These are phyloP conservation scores for Vigna radiata DNA, from an alignment of 306 rosid genomes.

Conservation along the genomic window DNA sequence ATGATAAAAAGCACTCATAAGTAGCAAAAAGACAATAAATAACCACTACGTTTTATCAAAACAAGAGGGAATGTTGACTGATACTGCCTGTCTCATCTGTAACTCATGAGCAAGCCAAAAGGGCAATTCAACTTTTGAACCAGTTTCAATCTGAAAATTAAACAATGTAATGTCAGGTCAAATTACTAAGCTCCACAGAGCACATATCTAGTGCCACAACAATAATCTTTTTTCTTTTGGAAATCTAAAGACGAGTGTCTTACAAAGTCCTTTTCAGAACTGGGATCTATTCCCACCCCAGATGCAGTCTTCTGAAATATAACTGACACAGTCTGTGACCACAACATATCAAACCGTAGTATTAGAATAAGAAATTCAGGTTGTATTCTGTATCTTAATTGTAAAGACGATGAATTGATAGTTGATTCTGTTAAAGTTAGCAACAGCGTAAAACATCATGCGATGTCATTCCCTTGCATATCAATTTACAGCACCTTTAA, in stretches of 20 bases:
- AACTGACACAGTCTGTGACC: conserved; percentile 66
- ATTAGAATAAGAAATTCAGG: conserved; percentile 35
- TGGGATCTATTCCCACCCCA: conserved; percentile 89
- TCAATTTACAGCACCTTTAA: neutral
- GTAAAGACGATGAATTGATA: conserved; percentile 15
- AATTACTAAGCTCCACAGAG: conserved; percentile 33
- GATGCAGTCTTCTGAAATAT: conserved; percentile 78
- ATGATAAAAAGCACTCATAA: conserved; percentile 27
- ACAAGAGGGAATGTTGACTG: conserved; percentile 72
- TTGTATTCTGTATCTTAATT: conserved; percentile 23
- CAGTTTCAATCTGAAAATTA: conserved; percentile 80
- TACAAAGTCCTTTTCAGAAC: conserved; percentile 79
- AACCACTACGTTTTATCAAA: conserved; percentile 79
- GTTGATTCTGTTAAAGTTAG: conserved; percentile 22
- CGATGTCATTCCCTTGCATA: conserved; percentile 16
- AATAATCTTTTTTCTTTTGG: conserved; percentile 34
- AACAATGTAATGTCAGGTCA: conserved; percentile 45
- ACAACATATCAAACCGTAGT: conserved; percentile 28
- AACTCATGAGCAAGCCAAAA: conserved; percentile 95
- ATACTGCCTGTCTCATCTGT: conserved; percentile 74
- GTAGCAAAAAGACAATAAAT: neutral
- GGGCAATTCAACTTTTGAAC: conserved; percentile 90
- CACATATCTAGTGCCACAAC: conserved; percentile 24
- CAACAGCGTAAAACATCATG: conserved; percentile 23
- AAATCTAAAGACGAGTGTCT: conserved; percentile 43